Conservation (phyloP, 495 filamentous ascomycete genomes). For the Annulohypoxylon moriforme region DNA sequence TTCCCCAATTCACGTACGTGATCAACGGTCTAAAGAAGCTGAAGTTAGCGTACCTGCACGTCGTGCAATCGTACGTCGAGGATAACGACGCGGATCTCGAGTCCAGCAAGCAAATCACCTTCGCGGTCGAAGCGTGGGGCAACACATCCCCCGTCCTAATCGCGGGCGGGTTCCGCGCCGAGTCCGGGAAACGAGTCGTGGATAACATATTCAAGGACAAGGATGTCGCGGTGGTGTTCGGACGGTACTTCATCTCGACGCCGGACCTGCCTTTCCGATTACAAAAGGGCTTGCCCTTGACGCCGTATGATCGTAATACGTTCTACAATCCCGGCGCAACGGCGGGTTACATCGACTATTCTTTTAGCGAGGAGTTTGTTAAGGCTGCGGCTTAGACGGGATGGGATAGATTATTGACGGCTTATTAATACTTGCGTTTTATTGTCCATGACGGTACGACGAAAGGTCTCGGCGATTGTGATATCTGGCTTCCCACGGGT, state of each 20-base stretch:
- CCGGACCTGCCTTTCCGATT: constrained; percentile 74
- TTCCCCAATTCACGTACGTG: constrained; percentile 68
- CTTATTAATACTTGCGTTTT: background rate
- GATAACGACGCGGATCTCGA: background rate
- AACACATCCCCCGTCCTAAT: constrained; percentile 41
- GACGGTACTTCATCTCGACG: constrained; percentile 71
- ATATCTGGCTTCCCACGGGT: no score
- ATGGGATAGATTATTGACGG: background rate
- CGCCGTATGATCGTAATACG: constrained; percentile 62
- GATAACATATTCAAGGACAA: constrained; percentile 63
- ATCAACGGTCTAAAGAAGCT: constrained; percentile 60
- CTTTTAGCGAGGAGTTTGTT: constrained; percentile 48
- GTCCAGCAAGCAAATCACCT: constrained; percentile 29
- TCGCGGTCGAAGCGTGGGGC: constrained; percentile 42
- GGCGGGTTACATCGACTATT: constrained; percentile 73
- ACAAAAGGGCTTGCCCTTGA: constrained; percentile 62
- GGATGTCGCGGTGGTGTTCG: constrained; percentile 65
- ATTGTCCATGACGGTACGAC: background rate
- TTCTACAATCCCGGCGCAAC: constrained; percentile 64
- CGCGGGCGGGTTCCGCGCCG: constrained; percentile 41
- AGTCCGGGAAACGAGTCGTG: constrained; percentile 55
- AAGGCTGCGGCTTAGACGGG: constrained; percentile 23
- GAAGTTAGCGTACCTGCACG: constrained; percentile 70
- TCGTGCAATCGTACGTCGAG: constrained; percentile 62
- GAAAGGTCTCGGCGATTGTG: background rate